These are phyloP conservation scores for Penicillium sp. DNA, from an alignment of 2,329 filamentous ascomycete species.

Conservation along the genomic window DNA sequence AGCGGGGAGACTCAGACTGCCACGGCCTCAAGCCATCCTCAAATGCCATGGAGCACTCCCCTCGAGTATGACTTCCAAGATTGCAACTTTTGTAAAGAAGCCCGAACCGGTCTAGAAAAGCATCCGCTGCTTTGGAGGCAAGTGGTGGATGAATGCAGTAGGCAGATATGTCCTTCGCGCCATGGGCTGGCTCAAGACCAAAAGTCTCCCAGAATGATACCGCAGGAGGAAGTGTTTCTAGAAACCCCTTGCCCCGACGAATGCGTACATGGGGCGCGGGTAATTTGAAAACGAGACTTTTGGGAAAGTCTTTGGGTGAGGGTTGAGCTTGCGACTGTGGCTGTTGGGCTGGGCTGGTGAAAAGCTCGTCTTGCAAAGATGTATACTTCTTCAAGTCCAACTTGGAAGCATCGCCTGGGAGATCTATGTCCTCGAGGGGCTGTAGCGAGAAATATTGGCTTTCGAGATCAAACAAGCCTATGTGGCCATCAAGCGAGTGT, in stretches of 20 bases:
- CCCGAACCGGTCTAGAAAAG: constrained; percentile 56
- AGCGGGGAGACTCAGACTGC: constrained; percentile 32
- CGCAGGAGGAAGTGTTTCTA: constrained; percentile 59
- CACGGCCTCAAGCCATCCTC: constrained; percentile 41
- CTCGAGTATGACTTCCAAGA: constrained; percentile 54
- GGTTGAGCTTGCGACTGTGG: neutral
- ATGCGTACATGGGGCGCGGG: constrained; percentile 56
- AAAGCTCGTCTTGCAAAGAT: constrained; percentile 32
- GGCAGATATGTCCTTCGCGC: constrained; percentile 58
- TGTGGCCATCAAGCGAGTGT: constrained; percentile 32
- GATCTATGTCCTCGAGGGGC: constrained; percentile 30
- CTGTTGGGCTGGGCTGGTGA: constrained; percentile 20
- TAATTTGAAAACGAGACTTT: constrained; percentile 45
- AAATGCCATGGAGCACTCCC: constrained; percentile 42
- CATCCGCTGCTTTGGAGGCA: constrained; percentile 48
- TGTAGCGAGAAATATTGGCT: constrained; percentile 25
- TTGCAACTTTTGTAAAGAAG: constrained; percentile 59
- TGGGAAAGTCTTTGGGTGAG: constrained; percentile 29
- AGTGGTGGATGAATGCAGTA: constrained; percentile 59
- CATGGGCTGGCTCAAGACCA: constrained; percentile 57
- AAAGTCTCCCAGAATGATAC: constrained; percentile 64
- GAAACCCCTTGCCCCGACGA: constrained; percentile 53
- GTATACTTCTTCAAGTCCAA: constrained; percentile 41
- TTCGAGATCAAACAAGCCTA: constrained; percentile 31
- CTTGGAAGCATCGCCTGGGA: constrained; percentile 32